Evolutionary conservation across 495 filamentous ascomycete species (phyloP).

Genomic region (Hypoxylon perforatum): DNA sequence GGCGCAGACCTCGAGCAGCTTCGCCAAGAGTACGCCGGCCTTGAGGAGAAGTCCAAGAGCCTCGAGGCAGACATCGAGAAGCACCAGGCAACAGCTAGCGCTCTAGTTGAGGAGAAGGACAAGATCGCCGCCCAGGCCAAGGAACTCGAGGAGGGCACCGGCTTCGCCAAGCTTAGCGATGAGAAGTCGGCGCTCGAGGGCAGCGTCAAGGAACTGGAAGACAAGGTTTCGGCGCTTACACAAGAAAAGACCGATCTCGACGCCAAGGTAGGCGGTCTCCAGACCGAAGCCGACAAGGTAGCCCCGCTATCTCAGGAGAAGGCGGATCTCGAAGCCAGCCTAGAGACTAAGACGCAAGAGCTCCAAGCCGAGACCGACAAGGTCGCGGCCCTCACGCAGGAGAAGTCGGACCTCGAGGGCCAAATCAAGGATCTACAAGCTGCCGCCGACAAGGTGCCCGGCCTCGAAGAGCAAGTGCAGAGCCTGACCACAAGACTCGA

Average conservation of each 20-base stretch:
- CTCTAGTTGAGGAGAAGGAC: conserved; percentile 40
- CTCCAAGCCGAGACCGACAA: conserved; percentile 52
- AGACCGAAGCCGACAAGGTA: conserved; percentile 38
- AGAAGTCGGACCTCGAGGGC: conserved; percentile 47
- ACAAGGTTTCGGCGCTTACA: conserved; percentile 46
- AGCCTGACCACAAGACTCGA: conserved; percentile 25
- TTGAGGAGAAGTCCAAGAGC: conserved; percentile 35
- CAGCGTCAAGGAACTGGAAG: conserved; percentile 46
- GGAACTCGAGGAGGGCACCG: conserved; percentile 33
- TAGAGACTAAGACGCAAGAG: conserved; percentile 46
- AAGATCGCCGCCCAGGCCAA: conserved; percentile 34
- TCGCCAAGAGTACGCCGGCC: conserved; percentile 38
- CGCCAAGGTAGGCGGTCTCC: conserved; percentile 29
- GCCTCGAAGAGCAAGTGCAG: conserved; percentile 35
- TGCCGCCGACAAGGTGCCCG: conserved; percentile 40
- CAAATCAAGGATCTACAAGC: conserved; percentile 35
- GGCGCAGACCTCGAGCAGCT: conserved; percentile 43
- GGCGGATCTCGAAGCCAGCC: conserved; percentile 45
- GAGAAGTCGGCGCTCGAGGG: conserved; percentile 45
- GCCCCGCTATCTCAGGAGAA: conserved; percentile 37
- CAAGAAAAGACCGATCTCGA: conserved; percentile 47
- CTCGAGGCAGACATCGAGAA: conserved; percentile 39
- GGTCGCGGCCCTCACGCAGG: conserved; percentile 42
- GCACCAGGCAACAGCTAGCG: conserved; percentile 27
- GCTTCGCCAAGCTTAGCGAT: conserved; percentile 34